Percentiles rank a stretch among this genome's conserved stretches.
Evolutionary conservation across 2,329 filamentous ascomycete species (phyloP).

Genomic region (Aspergillus versicolor): DNA sequence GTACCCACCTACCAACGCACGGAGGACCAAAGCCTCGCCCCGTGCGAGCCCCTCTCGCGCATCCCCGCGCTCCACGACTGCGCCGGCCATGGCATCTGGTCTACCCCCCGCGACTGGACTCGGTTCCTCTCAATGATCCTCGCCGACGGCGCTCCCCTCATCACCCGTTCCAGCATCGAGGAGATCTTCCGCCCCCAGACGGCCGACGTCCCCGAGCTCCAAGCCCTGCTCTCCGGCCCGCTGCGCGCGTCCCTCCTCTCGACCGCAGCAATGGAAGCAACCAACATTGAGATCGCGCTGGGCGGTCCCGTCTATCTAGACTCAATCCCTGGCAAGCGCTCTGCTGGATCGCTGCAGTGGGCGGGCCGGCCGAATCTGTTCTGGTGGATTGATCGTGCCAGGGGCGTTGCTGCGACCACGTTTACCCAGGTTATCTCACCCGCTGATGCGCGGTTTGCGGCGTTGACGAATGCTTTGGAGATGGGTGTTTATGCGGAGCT

Average conservation of each 20-base stretch:
- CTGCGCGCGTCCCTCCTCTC: neutral
- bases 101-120: neutral
- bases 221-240: neutral
- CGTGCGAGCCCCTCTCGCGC: neutral
- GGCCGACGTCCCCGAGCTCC: neutral
- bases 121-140: neutral
- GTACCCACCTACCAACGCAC: neutral
- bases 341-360: neutral
- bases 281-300: neutral
- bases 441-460: neutral
- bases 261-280: neutral
- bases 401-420: neutral
- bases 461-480: neutral
- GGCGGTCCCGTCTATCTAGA: neutral
- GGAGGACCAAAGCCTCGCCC: neutral
- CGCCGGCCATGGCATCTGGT: neutral
- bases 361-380: neutral
- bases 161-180: neutral
- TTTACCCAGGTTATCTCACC: neutral
- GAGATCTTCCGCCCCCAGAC: neutral
- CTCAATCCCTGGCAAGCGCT: neutral
- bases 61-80: constrained; percentile 1
- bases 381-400: neutral
- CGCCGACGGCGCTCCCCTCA: neutral
- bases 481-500: neutral